phyloP scores from a whole-genome alignment of 1,139 yeast genomes.

The Pichia sp. region DNA sequence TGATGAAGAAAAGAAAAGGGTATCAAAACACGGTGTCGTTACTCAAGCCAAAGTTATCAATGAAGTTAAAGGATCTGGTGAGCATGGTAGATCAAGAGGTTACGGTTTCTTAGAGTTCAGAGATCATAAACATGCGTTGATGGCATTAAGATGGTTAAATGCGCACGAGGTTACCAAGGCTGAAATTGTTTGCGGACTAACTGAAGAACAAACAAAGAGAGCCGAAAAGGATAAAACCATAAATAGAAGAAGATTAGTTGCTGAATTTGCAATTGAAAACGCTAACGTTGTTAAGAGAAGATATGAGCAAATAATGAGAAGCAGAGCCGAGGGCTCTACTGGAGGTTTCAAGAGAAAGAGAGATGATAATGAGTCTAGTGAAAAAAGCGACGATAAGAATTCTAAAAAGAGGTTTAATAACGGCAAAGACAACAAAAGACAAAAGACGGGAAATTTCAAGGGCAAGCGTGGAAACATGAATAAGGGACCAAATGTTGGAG shows the following conservation, averaged over 20 bases:
- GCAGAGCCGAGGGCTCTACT: conserved; percentile 25
- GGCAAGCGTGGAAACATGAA: conserved; percentile 45
- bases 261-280: conserved; percentile 93
- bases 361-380: conserved; percentile 14
- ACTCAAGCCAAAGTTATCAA: conserved; percentile 88
- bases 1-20: conserved; percentile 48
- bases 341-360: conserved; percentile 36
- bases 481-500: conserved; percentile 34
- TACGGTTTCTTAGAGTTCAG: conserved; percentile 92
- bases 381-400: conserved; percentile 16
- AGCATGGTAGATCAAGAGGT: conserved; percentile 89
- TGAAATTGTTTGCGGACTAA: conserved; percentile 68
- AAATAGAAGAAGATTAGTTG: conserved; percentile 74
- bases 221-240: conserved; percentile 47
- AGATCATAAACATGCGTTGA: conserved; percentile 88
- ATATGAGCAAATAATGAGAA: conserved; percentile 54
- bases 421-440: conserved; percentile 5
- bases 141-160: conserved; percentile 97
- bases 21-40: conserved; percentile 82
- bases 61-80: conserved; percentile 88
- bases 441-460: conserved; percentile 11
- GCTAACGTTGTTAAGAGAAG: conserved; percentile 91
- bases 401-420: conserved; percentile 20
- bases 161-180: conserved; percentile 77
- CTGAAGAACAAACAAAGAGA: conserved; percentile 60